phyloP scores from a whole-genome alignment of 148 eudicot genomes.

The Rhododendron vialii region DNA sequence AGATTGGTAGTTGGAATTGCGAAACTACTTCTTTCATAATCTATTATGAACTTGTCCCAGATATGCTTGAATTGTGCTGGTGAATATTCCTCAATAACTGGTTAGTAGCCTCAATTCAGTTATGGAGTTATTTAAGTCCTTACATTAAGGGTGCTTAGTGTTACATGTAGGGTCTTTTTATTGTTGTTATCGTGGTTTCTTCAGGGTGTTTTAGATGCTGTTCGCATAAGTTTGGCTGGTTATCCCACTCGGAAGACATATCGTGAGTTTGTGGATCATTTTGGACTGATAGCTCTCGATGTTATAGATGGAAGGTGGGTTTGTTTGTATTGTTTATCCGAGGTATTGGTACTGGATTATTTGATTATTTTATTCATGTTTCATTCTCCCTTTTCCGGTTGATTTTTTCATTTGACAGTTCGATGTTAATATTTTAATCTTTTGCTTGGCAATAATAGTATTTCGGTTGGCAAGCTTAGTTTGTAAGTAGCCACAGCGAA shows the following conservation, averaged over 20 bases:
- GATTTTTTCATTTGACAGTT: not conserved
- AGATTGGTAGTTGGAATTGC: too few relatives aligned
- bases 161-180: not conserved
- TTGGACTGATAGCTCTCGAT: conserved; percentile 79
- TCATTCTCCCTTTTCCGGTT: not conserved
- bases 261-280: conserved; percentile 86
- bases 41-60: too few relatives aligned
- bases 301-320: conserved; percentile 65
- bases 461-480: not conserved
- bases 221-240: conserved; percentile 95
- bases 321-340: not conserved
- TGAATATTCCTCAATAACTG: too few relatives aligned
- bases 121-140: too few relatives aligned
- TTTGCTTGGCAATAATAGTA: not conserved
- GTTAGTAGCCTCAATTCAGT: too few relatives aligned
- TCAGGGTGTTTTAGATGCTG: conserved; percentile 97
- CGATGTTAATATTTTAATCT: not conserved
- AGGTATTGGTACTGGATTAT: not conserved
- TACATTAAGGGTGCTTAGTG: not conserved
- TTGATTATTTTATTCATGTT: not conserved
- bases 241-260: conserved; percentile 92
- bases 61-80: too few relatives aligned
- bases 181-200: conserved; percentile 11
- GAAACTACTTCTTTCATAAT: too few relatives aligned
- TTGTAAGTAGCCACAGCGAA: not conserved